Percentiles rank a stretch among this genome's conserved stretches.
phyloP scores from a whole-genome alignment of 176 grass and related monocot genomes.

The Sorghum bicolor region DNA sequence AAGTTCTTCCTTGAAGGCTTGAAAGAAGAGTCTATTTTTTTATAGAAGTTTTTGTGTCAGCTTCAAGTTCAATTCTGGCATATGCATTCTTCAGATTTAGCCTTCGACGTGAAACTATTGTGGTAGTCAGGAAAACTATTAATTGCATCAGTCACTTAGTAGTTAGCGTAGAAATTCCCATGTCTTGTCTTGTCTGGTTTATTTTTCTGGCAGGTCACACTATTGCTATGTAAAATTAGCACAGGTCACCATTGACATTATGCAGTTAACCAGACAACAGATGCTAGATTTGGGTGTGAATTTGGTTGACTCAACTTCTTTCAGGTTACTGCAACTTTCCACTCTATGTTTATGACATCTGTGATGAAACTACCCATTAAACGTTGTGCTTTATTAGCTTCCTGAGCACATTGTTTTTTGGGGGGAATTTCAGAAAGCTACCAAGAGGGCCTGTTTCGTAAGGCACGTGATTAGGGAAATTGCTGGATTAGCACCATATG shows the following conservation, averaged over 20 bases:
- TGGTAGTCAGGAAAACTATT: neutral
- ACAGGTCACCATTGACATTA: neutral
- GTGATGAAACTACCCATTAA: neutral
- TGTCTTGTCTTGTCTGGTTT: neutral
- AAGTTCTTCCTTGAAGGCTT: neutral
- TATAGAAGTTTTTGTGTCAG: neutral
- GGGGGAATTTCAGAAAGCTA: constrained; percentile 35
- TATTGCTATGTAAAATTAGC: neutral
- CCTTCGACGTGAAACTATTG: neutral
- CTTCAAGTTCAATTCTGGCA: neutral
- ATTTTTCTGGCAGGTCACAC: neutral
- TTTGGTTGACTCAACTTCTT: neutral
- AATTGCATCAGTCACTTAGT: neutral
- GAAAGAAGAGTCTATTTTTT: neutral
- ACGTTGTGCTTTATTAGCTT: neutral
- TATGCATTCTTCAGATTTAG: neutral
- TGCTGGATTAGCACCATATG: constrained; percentile 23
- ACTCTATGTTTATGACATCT: neutral
- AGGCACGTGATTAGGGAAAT: constrained; percentile 30
- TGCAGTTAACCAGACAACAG: neutral
- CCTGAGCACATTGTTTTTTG: neutral
- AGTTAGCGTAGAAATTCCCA: neutral
- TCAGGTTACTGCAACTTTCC: neutral
- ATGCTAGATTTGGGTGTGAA: neutral
- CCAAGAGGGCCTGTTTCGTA: constrained; percentile 16